phyloP scores from a whole-genome alignment of 2,329 filamentous ascomycete species.

The Lasiodiplodia sp. region DNA sequence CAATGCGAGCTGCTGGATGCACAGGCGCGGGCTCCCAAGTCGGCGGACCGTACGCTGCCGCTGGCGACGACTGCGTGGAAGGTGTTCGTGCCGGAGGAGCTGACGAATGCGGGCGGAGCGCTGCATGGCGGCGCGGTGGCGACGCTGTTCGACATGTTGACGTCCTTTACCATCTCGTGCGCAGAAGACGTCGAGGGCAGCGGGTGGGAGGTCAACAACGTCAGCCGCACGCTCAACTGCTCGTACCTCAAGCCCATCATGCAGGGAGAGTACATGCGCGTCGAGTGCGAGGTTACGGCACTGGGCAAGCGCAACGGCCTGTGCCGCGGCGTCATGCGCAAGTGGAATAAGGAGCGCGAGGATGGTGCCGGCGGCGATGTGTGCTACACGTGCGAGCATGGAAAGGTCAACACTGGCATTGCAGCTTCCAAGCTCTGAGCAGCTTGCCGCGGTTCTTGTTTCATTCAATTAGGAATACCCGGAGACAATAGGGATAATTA shows the following conservation, averaged over 20 bases:
- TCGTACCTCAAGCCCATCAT: conserved; percentile 54
- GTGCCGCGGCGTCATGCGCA: conserved; percentile 50
- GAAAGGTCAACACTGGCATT: conserved; percentile 38
- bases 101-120: conserved; percentile 57
- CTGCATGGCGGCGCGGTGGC: conserved; percentile 63
- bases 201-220: conserved; percentile 55
- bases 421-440: conserved; percentile 16
- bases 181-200: conserved; percentile 38
- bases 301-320: conserved; percentile 52
- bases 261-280: conserved; percentile 48
- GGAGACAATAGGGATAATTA: background rate
- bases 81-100: conserved; percentile 52
- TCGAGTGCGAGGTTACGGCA: conserved; percentile 55
- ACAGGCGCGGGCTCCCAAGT: conserved; percentile 38
- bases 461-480: background rate
- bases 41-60: conserved; percentile 36
- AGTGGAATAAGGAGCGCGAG: conserved; percentile 36
- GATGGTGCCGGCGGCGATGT: conserved; percentile 45
- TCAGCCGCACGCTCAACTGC: conserved; percentile 52
- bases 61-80: conserved; percentile 51
- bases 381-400: conserved; percentile 50
- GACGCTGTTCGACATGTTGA: conserved; percentile 63
- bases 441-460: background rate
- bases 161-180: conserved; percentile 48
- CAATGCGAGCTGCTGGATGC: conserved; percentile 46